Evolutionary conservation across 202 grass and related monocot species (phyloP), one percentile per base, ranked within the genome.

Genomic region (Alloteropsis angusta): DNA sequence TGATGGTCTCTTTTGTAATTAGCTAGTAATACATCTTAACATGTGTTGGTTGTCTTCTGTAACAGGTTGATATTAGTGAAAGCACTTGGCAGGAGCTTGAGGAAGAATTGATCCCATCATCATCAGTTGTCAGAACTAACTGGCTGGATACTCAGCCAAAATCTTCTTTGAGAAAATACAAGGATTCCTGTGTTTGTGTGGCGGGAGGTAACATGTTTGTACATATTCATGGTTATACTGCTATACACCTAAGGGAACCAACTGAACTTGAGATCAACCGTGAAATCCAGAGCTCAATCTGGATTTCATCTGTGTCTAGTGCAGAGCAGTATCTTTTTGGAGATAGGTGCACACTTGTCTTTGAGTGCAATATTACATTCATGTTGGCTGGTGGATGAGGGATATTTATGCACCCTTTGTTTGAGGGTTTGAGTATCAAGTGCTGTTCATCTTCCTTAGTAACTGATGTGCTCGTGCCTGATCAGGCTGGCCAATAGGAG

Each of bases 21-120:
- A 61, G 43, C 70, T 81, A 71, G 38, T 30, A 55, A 80, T 47
- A 11, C 57, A 52, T 71, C 25, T 58, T 58, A 77, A 87, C 58
- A 76, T 87, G 72, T 86, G 67, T 37, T 18, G 66, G 47, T 83
- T 77, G 68, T n/a, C n/a, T n/a, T n/a, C n/a, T 83, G 55, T 80
- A 65, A n/a, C 87, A 99, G 96, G 88, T 96, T 87, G 53, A 80
- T 44, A 76, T 96, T 84, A 90, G 82, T 48, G 96, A 96, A 90
- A 93, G 86, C 72, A 83, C 85, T 75, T 99, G 96, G 96, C 92
- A 90, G 69, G 88, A 86, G n/a, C 87, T 99, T 82, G 96, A 99
- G 72, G 96, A 93, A 96, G 92, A 95, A 91, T 81, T 99, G 90
- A 93, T 96, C 87, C 96, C 95, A 73, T 83, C 90, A 61, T 91